Evolutionary conservation across 805 yeast species (phyloP).

Genomic region (Wickerhamomyces ciferrii): DNA sequence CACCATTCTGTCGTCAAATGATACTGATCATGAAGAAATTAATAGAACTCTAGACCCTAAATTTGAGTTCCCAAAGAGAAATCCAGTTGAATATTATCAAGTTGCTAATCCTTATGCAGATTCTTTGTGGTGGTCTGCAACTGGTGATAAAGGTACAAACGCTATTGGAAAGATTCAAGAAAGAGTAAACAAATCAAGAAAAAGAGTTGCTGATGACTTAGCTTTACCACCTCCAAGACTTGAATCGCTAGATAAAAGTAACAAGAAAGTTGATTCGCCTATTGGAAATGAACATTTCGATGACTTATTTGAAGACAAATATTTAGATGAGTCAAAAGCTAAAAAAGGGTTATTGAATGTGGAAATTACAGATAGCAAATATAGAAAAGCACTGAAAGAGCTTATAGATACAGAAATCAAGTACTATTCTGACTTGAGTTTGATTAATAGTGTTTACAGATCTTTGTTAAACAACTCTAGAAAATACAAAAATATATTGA

Average conservation of each 20-base stretch:
- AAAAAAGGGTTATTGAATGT: not conserved
- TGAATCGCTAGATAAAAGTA: conserved; percentile 9
- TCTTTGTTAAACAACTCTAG: conserved; percentile 24
- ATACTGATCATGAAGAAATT: not conserved
- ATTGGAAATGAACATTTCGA: conserved; percentile 19
- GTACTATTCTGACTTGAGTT: conserved; percentile 24
- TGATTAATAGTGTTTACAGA: conserved; percentile 27
- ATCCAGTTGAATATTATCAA: conserved; percentile 11
- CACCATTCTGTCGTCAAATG: conserved; percentile 3
- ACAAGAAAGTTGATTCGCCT: conserved; percentile 32
- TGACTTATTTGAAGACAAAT: conserved; percentile 4
- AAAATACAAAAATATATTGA: conserved; percentile 25
- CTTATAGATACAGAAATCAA: conserved; percentile 29
- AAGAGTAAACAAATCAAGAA: conserved; percentile 13
- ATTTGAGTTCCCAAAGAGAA: conserved; percentile 17
- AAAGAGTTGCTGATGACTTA: conserved; percentile 5
- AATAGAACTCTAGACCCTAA: conserved; percentile 5
- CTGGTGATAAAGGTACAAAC: conserved; percentile 26
- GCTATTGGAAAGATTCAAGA: conserved; percentile 26
- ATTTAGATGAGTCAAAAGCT: not conserved
- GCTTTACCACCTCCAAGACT: conserved; percentile 18
- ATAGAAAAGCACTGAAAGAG: conserved; percentile 19
- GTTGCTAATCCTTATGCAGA: conserved; percentile 34
- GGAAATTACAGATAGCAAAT: conserved; percentile 7
- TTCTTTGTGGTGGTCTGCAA: conserved; percentile 36